phyloP scores from a whole-genome alignment of 2,329 filamentous ascomycete species.

The Calonectria crousiana region DNA sequence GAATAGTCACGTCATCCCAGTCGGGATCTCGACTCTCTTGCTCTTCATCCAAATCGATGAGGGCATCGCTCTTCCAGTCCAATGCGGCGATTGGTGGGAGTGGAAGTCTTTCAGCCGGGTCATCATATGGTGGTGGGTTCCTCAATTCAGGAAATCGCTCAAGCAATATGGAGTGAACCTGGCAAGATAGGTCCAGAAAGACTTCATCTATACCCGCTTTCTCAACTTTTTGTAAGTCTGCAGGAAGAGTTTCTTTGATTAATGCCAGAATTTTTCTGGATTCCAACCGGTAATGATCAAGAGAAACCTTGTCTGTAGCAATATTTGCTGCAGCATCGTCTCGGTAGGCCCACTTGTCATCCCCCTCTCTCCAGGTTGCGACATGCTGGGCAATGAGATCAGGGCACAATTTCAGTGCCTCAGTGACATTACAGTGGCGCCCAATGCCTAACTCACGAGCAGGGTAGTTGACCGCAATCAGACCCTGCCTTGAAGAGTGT shows the following conservation, averaged over 20 bases:
- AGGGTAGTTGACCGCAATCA: slow-evolving; percentile 97
- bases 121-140: slow-evolving; percentile 76
- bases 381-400: slow-evolving; percentile 90
- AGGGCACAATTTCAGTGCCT: slow-evolving; percentile 90
- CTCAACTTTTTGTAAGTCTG: slow-evolving; percentile 79
- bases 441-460: slow-evolving; percentile 84
- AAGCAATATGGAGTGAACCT: slow-evolving; percentile 81
- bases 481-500: slow-evolving; percentile 73
- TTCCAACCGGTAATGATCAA: slow-evolving; percentile 91
- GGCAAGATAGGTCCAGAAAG: slow-evolving; percentile 89
- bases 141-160: slow-evolving; percentile 80
- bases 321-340: slow-evolving; percentile 85
- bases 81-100: slow-evolving; percentile 76
- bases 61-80: slow-evolving; percentile 86
- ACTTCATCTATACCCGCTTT: slow-evolving; percentile 97
- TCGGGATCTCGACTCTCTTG: slow-evolving; percentile 86
- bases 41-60: slow-evolving; percentile 82
- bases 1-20: slow-evolving; percentile 94
- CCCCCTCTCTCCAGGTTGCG: slow-evolving; percentile 92
- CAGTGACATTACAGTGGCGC: slow-evolving; percentile 81
- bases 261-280: slow-evolving; percentile 84
- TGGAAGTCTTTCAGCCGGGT: slow-evolving; percentile 78
- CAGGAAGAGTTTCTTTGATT: slow-evolving; percentile 80
- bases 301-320: slow-evolving; percentile 89
- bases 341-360: slow-evolving; percentile 91